These are phyloP conservation scores for Phaeoacremonium minimum DNA, from an alignment of 2,329 filamentous ascomycete genomes.

Conservation along the genomic window DNA sequence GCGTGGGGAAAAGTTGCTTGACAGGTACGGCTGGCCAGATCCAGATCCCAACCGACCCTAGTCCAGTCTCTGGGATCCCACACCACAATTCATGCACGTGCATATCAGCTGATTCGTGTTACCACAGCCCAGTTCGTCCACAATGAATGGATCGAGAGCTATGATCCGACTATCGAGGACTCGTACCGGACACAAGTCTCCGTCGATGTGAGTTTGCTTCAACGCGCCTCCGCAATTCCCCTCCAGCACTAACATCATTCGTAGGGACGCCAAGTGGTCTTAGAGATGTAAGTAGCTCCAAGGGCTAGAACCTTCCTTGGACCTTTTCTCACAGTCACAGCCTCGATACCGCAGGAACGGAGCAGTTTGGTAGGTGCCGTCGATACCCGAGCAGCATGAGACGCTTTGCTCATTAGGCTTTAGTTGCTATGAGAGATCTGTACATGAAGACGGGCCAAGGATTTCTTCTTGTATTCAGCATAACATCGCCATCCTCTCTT, in stretches of 20 bases:
- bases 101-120: no score
- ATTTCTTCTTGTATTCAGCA: constrained; percentile 88
- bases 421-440: constrained; percentile 65
- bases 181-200: constrained; percentile 71
- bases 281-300: constrained; percentile 69
- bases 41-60: no score
- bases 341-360: constrained; percentile 85
- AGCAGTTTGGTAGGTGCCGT: constrained; percentile 77
- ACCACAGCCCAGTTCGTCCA: constrained; percentile 89
- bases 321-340: constrained; percentile 32
- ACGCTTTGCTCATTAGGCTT: background rate
- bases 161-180: constrained; percentile 76
- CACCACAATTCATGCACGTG: constrained; percentile 6
- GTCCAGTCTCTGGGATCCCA: no score
- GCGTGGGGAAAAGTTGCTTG: constrained; percentile 88
- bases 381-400: constrained; percentile 3
- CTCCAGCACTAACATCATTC: constrained; percentile 23
- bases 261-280: constrained; percentile 79
- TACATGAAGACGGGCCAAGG: constrained; percentile 95
- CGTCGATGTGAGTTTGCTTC: constrained; percentile 69
- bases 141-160: constrained; percentile 90
- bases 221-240: constrained; percentile 1
- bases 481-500: constrained; percentile 80
- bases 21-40: constrained; percentile 73
- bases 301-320: constrained; percentile 7